A percentile compares a stretch with the other conserved stretches of the same genome.
Conservation (phyloP, 164 flowering plant species). For the Aristolochia contorta region DNA sequence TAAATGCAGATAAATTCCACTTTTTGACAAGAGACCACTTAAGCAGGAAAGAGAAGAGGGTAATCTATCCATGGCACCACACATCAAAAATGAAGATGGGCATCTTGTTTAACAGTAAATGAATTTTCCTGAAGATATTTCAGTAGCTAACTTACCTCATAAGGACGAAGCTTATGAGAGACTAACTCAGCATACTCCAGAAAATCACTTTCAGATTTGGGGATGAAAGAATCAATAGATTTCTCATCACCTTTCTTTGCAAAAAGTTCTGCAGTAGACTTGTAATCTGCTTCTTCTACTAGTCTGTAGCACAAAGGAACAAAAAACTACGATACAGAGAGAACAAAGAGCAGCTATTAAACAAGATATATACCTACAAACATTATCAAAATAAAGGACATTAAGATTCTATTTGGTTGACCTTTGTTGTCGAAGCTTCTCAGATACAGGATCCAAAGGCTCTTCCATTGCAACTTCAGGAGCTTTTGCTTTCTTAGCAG, state of each 20-base stretch:
- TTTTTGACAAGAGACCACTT: not conserved
- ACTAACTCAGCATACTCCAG: slow-evolving; percentile 83
- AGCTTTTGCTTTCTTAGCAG: slow-evolving; percentile 28
- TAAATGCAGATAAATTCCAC: no score
- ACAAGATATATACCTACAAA: not conserved
- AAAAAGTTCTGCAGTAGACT: slow-evolving; percentile 74
- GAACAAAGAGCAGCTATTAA: not conserved
- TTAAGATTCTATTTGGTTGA: slow-evolving; percentile 6
- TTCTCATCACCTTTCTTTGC: slow-evolving; percentile 57
- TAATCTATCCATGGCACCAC: not conserved
- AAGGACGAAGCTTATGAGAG: slow-evolving; percentile 62
- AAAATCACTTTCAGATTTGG: slow-evolving; percentile 86
- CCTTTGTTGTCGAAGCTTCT: slow-evolving; percentile 94
- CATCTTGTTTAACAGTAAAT: not conserved
- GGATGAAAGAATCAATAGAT: slow-evolving; percentile 73
- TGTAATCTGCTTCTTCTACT: slow-evolving; percentile 90
- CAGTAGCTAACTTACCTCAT: slow-evolving; percentile 42
- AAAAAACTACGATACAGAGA: not conserved
- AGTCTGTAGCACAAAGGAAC: slow-evolving; percentile 37
- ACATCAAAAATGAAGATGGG: not conserved
- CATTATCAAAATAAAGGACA: not conserved
- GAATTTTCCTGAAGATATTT: not conserved
- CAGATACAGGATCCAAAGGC: slow-evolving; percentile 74
- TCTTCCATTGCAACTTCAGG: slow-evolving; percentile 40
- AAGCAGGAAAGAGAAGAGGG: not conserved